Evolutionary conservation across 1,284 basidiomycete genomes (phyloP), one percentile per base, ranked within the genome.

Genomic region (Fistulinella cinereoalba): DNA sequence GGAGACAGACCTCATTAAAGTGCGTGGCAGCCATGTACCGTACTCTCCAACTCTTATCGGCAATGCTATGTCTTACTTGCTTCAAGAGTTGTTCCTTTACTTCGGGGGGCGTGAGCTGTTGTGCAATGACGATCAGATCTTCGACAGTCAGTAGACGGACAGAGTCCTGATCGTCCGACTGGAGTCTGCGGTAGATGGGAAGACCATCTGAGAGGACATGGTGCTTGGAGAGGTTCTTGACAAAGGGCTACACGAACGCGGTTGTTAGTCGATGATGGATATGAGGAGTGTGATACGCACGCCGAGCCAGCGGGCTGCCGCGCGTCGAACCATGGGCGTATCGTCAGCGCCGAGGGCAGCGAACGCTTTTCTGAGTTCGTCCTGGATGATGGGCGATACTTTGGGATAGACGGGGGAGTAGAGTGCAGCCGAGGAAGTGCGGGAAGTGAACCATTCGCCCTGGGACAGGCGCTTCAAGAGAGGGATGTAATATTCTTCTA

Each of bases 371-470:
- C 95, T 83, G 61, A 99, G 74, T 46, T 98, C 96, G 49, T 93
- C 92, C 68, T 97, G 93, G 45, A 87, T 76, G 36, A 76, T 62
- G 15, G 83, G 68, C 2, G 85, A 79, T 12, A 92, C 89, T 60
- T 83, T 84, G 27, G 83, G 74, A 67, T 99, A 99, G 21, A 92
- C 90, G n/a, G 94, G 85, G 10, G 93, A 84, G 66, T 94, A 99
- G 25, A 99, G 79, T 3, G 95, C 91, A 49, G 94, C 94, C 37
- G 97, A 91, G 34, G 96, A 97, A 36, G 94, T 97, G 54, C 96
- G 82, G 27, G 94, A 96, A n/a, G 97, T 99, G 74, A 99, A 99
- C 97, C 97, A 99, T 71, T 99, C 97, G 50, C 95, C 97, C 50
- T 82, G 81, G 1, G 93, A 88, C 32, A 99, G 80, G 48, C 95